Base-by-base conservation (phyloP, 148 eudicot genomes). In the Chenopodium album region DNA sequence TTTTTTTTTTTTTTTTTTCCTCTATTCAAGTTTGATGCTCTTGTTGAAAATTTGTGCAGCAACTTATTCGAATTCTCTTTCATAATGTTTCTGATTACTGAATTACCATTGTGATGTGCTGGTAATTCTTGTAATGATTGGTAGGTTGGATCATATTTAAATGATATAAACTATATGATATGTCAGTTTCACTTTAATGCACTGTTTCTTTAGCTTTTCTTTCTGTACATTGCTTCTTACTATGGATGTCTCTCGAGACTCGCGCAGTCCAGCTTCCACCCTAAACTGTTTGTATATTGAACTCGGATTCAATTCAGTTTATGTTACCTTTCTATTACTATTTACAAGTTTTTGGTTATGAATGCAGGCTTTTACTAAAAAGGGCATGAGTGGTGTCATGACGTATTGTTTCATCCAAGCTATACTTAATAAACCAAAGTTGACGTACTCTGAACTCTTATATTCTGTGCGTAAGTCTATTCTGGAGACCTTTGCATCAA, bases 331-430 rank as follows among this genome's bases (percentile, higher is more conserved):
- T 23, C 26, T 19, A 28, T 29, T 20, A 62, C 7, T 74, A 31
- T 20, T 22, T 75, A 46, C 23, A 23, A 28, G 31, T 75, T 66
- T 81, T 46, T 48, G n/a, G 54, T 54, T 81, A 9, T 41, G 67
- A 54, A 63, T 74, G 82, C 76, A 90, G 95, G 95, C 90, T 64
- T 81, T 90, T 77, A 69, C 88, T 17, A 87, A 78, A 29, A 87
- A 87, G 13, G 87, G 87, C 47, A 87, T 88, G 91, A 78, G 83
- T 29, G 91, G 92, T 4, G 88, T 85, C 56, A 76, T 90, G 89
- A 90, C 92, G 20, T 81, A 80, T 77, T 82, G 84, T 79, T 84
- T 90, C 59, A 82, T 87, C 63, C 80, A 90, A 48, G 80, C 86
- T 44, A 76, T 90, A 0, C 44, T 77, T 76, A 79, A 71, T 13